Base-by-base conservation (phyloP, 2,329 filamentous ascomycete species). In the Penicillium janthinellum region DNA sequence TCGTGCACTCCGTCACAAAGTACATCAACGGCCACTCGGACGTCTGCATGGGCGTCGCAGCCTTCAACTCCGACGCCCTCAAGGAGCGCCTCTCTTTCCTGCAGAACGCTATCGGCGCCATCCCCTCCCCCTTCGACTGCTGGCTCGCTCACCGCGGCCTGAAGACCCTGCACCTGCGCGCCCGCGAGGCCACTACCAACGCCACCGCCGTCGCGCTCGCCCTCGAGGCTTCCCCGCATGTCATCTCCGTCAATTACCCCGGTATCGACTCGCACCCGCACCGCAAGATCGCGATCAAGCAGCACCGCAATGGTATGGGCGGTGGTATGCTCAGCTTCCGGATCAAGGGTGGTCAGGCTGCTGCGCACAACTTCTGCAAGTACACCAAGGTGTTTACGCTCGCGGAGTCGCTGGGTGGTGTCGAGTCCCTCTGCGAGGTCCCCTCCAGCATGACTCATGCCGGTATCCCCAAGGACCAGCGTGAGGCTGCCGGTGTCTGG, bases 1-100 rank as follows among this genome's bases (percentile, higher is more conserved):
- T 98, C 67, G 90, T 98, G 45, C 94, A 98, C 84, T 93, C 89
- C 57, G 95, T 99, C 57, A 99, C 95, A 47, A 99, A 99, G 81
- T 99, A 98, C 81, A 98, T 99, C 82, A 98, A 98, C 77, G 95
- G 95, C 53, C 95, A 99, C 82, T 87, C 84, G 1, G 95, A 99
- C 76, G 95, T 99, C 8, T 88, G 98, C 70, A 99, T 99, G 95
- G 95, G 95, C 66, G 90, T 95, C 34, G 94, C 92, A 49, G 95
- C 95, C 53, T 96, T 96, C 85, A 98, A 97, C 84, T 90, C 89
- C 34, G 87, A 92, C 58, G 84, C 87, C 17, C 83, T 99, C 67
- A 88, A 88, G 73, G 82, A 88, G 64, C 88, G 91, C 44, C 86
- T 99, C 22, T 83, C 86, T 54, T 99, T 98, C 83, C 85, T 99